Evolutionary conservation across 176 grass and related monocot genomes (phyloP), one percentile per base, ranked within the genome.

Genomic region (Oryza brachyantha): DNA sequence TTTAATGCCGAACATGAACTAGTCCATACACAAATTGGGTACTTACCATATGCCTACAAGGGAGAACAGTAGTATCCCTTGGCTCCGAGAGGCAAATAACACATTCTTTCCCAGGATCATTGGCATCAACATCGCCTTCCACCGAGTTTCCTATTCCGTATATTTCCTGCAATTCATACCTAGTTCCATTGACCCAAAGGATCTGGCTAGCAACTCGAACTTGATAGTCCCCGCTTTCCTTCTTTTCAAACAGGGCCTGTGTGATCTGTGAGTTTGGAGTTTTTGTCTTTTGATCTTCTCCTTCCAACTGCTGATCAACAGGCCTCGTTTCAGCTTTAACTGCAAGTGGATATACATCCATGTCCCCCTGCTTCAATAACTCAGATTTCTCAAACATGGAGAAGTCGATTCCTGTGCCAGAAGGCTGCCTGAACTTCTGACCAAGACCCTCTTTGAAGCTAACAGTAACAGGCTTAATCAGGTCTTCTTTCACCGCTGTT

Each of bases 41-140:
- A 85, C 84, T 79, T 90, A 94, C 95, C 95, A 98, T 94, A 82
- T 98, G 95, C 87, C 95, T 92, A 81, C 95, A 98, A 57, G 95
- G 95, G 11, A 98, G 95, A 70, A 94, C 95, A 66, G 95, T 94
- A 45, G 95, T 98, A 85, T 98, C 95, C 75, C 92, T 92, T 48
- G 95, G 95, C 57, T 98, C 95, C 55, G 87, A 92, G 10, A 98
- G 95, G 70, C 95, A 98, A 79, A 98, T 98, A 37, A 98, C 95
- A 85, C 95, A 98, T 80, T 98, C 95, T 80, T 94, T 98, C 70
- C 95, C 95, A 38, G 92, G 85, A 85, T 94, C 95, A 87, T 94
- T 98, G 32, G 61, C 85, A 74, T 98, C 95, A 87, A 46, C 78
- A 41, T 94, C 92, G 68, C 85, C 81, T 78, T 92, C 95, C 82